phyloP scores from a whole-genome alignment of 1,284 basidiomycete genomes.

The Sanghuangporus weigelae region DNA sequence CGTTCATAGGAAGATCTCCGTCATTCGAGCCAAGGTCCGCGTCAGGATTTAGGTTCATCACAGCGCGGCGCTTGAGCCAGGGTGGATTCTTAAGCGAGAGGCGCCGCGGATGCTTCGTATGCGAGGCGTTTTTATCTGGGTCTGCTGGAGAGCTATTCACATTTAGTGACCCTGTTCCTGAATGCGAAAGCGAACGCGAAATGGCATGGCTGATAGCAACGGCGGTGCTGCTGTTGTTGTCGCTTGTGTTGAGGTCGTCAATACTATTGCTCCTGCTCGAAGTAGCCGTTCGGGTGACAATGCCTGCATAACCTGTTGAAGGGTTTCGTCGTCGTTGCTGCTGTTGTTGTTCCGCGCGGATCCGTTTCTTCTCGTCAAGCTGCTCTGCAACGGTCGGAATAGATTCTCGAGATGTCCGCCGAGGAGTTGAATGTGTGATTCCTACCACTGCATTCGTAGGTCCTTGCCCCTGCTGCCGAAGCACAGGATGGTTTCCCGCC shows the following conservation, averaged over 20 bases:
- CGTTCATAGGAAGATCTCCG: background rate
- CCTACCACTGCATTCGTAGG: background rate
- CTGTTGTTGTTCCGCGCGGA: constrained; percentile 7
- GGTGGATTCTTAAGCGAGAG: constrained; percentile 1
- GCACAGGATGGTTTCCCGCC: background rate
- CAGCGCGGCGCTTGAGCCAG: constrained; percentile 6
- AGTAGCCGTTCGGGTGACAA: background rate
- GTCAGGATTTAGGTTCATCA: background rate
- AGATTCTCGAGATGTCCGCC: background rate
- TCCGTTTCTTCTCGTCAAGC: constrained; percentile 11
- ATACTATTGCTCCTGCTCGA: background rate
- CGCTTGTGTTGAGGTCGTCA: background rate
- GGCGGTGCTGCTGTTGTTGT: background rate
- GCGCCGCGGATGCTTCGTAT: background rate
- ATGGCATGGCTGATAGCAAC: background rate
- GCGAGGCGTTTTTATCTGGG: background rate
- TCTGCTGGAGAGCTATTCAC: background rate
- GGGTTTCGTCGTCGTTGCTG: background rate
- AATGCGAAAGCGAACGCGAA: background rate
- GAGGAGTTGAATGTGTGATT: background rate
- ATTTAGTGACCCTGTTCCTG: background rate
- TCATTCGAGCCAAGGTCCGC: constrained; percentile 2
- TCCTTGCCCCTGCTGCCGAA: background rate
- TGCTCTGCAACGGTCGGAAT: constrained; percentile 12
- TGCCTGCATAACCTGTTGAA: background rate